Conservation (phyloP, 768 basidiomycete species). For the Cystobasidium ongulense region DNA sequence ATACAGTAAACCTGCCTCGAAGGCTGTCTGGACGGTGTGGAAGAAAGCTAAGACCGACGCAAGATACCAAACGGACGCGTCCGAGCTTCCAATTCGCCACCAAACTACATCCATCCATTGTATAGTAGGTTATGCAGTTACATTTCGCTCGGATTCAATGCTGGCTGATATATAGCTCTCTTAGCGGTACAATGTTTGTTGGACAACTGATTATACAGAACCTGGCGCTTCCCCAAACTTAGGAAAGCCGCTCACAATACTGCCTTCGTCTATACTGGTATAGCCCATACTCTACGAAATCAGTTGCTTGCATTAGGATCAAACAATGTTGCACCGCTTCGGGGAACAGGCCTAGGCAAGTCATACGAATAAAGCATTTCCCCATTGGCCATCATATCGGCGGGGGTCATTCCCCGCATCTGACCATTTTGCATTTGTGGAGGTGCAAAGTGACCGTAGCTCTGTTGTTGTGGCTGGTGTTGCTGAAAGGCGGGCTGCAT, state of each 20-base stretch:
- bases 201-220: background rate
- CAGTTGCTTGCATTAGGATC: constrained; percentile 21
- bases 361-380: constrained; percentile 29
- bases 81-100: too few species aligned
- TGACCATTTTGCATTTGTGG: background rate
- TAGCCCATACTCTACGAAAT: background rate
- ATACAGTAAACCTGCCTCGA: too few species aligned
- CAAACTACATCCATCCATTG: too few species aligned
- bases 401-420: constrained; percentile 2
- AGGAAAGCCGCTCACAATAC: too few species aligned
- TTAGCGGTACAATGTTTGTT: background rate
- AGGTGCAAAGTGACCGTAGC: background rate
- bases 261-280: too few species aligned
- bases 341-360: constrained; percentile 18
- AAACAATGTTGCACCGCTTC: constrained; percentile 21
- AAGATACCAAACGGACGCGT: too few species aligned
- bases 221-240: too few species aligned
- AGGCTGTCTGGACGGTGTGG: too few species aligned
- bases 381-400: constrained; percentile 20
- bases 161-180: background rate
- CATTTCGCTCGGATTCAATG: background rate
- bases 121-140: background rate
- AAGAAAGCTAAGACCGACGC: too few species aligned
- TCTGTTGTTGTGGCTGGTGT: background rate
- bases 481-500: background rate